A percentile compares a stretch with the other conserved stretches of the same genome.
These are phyloP conservation scores for Ceratocystiopsis sp. DNA, from an alignment of 2,329 filamentous ascomycete genomes.

Conservation along the genomic window DNA sequence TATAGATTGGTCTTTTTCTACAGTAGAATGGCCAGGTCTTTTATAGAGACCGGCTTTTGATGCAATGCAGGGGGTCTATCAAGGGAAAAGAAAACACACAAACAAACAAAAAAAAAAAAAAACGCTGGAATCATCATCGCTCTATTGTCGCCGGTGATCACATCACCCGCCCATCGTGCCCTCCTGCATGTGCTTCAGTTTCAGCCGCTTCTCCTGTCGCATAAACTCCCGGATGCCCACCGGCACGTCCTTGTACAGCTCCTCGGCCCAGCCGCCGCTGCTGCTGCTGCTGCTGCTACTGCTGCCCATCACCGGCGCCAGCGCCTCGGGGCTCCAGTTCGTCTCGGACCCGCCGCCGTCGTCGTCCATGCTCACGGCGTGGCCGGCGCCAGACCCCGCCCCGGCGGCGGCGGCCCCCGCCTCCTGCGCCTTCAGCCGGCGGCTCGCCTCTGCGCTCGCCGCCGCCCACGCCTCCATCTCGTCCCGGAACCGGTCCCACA, in stretches of 20 bases:
- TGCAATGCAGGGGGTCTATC: no score
- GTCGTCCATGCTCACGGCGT: constrained; percentile 52
- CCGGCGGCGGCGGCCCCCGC: constrained; percentile 10
- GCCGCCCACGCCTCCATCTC: constrained; percentile 80
- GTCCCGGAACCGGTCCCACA: constrained; percentile 84
- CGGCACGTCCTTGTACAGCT: constrained; percentile 64
- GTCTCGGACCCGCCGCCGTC: constrained; percentile 60
- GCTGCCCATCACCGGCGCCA: constrained; percentile 5
- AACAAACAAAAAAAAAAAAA: no score
- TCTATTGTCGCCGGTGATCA: no score
- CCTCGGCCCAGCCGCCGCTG: constrained; percentile 36
- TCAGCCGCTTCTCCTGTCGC: constrained; percentile 85
- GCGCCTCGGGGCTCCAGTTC: constrained; percentile 35
- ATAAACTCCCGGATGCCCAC: constrained; percentile 95
- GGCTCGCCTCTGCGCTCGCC: constrained; percentile 45
- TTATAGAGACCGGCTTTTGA: no score
- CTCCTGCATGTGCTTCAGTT: constrained; percentile 50
- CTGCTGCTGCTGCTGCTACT: constrained; percentile 16
- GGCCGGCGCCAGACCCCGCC: constrained; percentile 9
- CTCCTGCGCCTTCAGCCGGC: constrained; percentile 26
- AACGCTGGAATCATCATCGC: no score
- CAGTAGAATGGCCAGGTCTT: no score
- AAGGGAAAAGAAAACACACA: no score
- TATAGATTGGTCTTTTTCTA: neutral
- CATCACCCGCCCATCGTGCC: constrained; percentile 27